phyloP scores from a whole-genome alignment of 768 basidiomycete genomes.

The Xerocomellus intermedius region DNA sequence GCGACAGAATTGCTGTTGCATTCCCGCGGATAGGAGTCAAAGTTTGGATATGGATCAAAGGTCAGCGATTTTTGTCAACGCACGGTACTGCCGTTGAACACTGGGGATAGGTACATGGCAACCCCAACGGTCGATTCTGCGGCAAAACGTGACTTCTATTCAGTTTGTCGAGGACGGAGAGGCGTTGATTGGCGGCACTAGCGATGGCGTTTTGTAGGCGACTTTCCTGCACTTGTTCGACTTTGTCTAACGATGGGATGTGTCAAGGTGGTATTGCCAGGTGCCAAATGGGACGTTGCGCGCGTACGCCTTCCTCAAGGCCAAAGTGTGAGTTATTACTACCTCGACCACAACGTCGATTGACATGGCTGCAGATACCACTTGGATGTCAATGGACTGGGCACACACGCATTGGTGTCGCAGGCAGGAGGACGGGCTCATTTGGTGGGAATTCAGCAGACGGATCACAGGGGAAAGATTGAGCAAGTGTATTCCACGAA shows the following conservation, averaged over 20 bases:
- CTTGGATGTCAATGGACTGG: constrained; percentile 50
- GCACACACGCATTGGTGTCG: constrained; percentile 52
- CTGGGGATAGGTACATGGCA: constrained; percentile 55
- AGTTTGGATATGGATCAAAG: constrained; percentile 62
- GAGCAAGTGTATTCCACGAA: constrained; percentile 53
- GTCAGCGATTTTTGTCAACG: constrained; percentile 29
- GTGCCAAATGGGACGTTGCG: constrained; percentile 65
- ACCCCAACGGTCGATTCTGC: constrained; percentile 58
- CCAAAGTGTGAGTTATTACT: constrained; percentile 49
- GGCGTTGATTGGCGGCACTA: constrained; percentile 65
- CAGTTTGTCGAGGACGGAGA: constrained; percentile 62
- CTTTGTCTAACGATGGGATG: constrained; percentile 9
- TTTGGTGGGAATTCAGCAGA: constrained; percentile 49
- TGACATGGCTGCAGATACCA: constrained; percentile 41
- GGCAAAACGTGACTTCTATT: constrained; percentile 63
- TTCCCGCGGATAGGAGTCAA: constrained; percentile 59
- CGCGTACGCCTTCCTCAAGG: constrained; percentile 56
- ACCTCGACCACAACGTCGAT: not conserved
- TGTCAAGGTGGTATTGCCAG: constrained; percentile 62
- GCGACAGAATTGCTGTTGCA: constrained; percentile 61
- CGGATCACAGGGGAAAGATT: constrained; percentile 50
- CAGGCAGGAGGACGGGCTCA: constrained; percentile 49
- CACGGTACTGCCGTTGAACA: constrained; percentile 1
- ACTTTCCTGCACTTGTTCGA: not conserved
- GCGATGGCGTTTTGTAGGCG: constrained; percentile 64